Evolutionary conservation across 768 basidiomycete species (phyloP).

Genomic region (Amylocystis lapponica): DNA sequence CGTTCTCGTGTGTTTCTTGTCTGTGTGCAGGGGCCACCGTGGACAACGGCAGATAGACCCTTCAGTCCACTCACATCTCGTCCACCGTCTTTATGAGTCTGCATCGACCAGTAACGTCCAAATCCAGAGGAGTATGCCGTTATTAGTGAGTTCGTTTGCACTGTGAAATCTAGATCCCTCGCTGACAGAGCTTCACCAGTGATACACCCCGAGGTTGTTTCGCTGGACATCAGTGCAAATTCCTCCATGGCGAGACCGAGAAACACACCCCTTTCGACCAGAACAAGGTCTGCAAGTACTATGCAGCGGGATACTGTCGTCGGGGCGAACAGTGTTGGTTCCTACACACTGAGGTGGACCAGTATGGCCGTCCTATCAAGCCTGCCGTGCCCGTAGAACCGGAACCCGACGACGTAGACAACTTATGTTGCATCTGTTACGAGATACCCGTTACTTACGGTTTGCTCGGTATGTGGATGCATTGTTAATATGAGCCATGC

Average conservation of each 20-base stretch:
- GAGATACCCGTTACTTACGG: constrained; percentile 69
- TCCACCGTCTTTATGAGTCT: constrained; percentile 7
- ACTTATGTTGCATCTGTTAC: constrained; percentile 66
- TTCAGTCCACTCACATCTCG: background rate
- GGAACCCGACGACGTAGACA: constrained; percentile 36
- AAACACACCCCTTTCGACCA: constrained; percentile 64
- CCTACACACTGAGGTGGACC: constrained; percentile 33
- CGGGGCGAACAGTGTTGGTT: constrained; percentile 76
- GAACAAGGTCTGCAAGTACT: constrained; percentile 64
- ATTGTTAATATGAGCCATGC: constrained; percentile 9
- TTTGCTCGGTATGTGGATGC: constrained; percentile 45
- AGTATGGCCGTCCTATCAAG: background rate
- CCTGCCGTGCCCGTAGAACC: background rate
- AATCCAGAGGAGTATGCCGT: constrained; percentile 62
- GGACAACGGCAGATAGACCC: too few species aligned
- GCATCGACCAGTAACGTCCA: constrained; percentile 60
- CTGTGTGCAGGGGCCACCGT: constrained; percentile 3
- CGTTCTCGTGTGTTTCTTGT: background rate
- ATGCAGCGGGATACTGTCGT: constrained; percentile 62
- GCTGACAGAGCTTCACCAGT: constrained; percentile 5
- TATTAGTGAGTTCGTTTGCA: constrained; percentile 39
- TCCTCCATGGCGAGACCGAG: constrained; percentile 53
- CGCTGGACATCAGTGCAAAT: constrained; percentile 66
- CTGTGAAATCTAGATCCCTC: too few species aligned
- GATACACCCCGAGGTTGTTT: constrained; percentile 61